Evolutionary conservation across 1,284 basidiomycete species (phyloP).

Genomic region (Malassezia obtusa): DNA sequence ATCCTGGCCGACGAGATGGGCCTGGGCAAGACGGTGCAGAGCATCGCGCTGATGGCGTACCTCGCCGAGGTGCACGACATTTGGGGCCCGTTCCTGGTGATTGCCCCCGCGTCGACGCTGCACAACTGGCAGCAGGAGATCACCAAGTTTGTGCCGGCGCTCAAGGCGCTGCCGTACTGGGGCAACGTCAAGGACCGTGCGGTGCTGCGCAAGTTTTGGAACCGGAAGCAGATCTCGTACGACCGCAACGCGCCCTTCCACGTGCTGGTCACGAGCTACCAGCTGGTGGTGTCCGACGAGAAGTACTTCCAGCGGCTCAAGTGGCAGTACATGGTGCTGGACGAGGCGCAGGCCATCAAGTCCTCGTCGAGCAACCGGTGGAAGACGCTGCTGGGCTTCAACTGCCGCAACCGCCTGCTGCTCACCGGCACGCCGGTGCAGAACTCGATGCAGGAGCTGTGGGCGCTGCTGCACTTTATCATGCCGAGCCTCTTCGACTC

Average conservation of each 20-base stretch:
- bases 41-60: constrained; percentile 90
- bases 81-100: constrained; percentile 99
- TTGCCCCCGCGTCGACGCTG: constrained; percentile 90
- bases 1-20: constrained; percentile 71
- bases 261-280: constrained; percentile 92
- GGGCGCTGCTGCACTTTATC: constrained; percentile 98
- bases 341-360: constrained; percentile 99
- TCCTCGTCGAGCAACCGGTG: constrained; percentile 92
- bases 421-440: constrained; percentile 98
- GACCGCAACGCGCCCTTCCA: constrained; percentile 93
- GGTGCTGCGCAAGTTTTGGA: constrained; percentile 93
- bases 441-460: constrained; percentile 99
- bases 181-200: constrained; percentile 93
- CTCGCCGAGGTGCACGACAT: constrained; percentile 95
- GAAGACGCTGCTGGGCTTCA: constrained; percentile 92
- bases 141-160: constrained; percentile 80
- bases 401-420: constrained; percentile 87
- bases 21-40: constrained; percentile 78
- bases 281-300: constrained; percentile 91
- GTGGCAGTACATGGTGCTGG: constrained; percentile 99
- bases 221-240: constrained; percentile 92
- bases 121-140: constrained; percentile 99
- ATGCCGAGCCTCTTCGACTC: constrained; percentile 99
- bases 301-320: constrained; percentile 96
- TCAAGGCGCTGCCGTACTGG: constrained; percentile 97